These are phyloP conservation scores for Tilletiopsis washingtonensis DNA, from an alignment of 1,284 basidiomycete genomes.

Conservation along the genomic window DNA sequence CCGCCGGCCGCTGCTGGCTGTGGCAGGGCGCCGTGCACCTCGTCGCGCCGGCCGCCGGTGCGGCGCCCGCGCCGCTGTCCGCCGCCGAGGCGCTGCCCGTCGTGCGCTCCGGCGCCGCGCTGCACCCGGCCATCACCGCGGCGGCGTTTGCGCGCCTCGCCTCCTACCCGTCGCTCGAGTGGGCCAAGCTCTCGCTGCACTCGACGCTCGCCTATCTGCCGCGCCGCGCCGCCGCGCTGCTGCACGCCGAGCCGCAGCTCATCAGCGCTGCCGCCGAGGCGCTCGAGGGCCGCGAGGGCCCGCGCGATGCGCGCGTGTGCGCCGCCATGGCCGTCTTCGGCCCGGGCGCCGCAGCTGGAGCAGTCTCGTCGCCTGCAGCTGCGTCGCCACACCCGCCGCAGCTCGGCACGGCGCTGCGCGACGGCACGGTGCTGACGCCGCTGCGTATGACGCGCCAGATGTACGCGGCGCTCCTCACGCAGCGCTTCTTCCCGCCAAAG, in stretches of 20 bases:
- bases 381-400: background rate
- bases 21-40: conserved; percentile 72
- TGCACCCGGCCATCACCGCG: background rate
- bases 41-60: conserved; percentile 56
- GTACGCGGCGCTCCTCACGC: conserved; percentile 82
- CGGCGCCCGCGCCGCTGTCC: background rate
- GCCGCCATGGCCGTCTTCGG: conserved; percentile 1
- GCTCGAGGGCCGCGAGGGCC: conserved; percentile 76
- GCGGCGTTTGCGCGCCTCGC: background rate
- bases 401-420: conserved; percentile 3
- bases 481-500: conserved; percentile 84
- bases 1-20: conserved; percentile 91
- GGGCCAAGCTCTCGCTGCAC: conserved; percentile 54
- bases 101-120: background rate
- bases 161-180: background rate
- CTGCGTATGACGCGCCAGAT: conserved; percentile 31
- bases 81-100: background rate
- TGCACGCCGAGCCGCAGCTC: conserved; percentile 59
- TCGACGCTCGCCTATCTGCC: conserved; percentile 72
- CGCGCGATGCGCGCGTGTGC: conserved; percentile 56
- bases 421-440: background rate
- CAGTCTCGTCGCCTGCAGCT: too few species aligned
- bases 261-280: conserved; percentile 77
- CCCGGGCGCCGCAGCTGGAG: background rate
- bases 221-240: conserved; percentile 63